Conservation (phyloP, 345 rosid species). For the Hibiscus syriacus region DNA sequence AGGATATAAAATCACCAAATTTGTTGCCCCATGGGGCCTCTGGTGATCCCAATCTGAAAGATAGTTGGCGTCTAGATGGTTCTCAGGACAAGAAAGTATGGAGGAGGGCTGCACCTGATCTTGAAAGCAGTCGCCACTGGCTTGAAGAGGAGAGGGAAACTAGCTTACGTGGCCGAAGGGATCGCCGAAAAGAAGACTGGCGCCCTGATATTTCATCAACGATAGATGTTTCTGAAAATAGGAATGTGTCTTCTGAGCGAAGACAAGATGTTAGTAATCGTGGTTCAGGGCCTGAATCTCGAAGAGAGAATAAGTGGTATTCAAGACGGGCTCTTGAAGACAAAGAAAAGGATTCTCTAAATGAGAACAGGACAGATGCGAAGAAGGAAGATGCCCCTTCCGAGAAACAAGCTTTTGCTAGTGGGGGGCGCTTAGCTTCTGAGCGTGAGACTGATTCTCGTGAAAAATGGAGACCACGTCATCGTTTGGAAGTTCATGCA, state of each 20-base stretch:
- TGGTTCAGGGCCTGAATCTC: constrained; percentile 58
- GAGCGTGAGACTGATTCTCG: constrained; percentile 77
- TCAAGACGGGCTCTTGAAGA: constrained; percentile 98
- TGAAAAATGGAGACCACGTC: constrained; percentile 98
- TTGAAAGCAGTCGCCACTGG: constrained; percentile 56
- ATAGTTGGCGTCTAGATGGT: constrained; percentile 60
- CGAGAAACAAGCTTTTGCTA: constrained; percentile 42
- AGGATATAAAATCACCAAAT: constrained; percentile 46
- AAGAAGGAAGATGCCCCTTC: constrained; percentile 53
- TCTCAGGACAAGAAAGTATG: constrained; percentile 60
- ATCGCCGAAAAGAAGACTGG: constrained; percentile 52
- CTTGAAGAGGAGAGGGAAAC: constrained; percentile 92
- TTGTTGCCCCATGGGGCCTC: constrained; percentile 34
- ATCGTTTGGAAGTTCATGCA: constrained; percentile 65
- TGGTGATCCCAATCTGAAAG: constrained; percentile 43
- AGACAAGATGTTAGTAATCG: constrained; percentile 58
- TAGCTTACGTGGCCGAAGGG: constrained; percentile 55
- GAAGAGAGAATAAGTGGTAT: constrained; percentile 89
- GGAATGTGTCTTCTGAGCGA: constrained; percentile 54
- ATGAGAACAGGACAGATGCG: constrained; percentile 52
- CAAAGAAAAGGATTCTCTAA: constrained; percentile 64
- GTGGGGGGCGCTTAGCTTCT: constrained; percentile 35
- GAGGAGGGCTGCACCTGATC: constrained; percentile 39
- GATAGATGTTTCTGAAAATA: constrained; percentile 40
- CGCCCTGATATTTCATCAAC: constrained; percentile 29